These are phyloP conservation scores for Phytopythium ostracodes DNA, from an alignment of 352 stramenopile genomes.

Conservation along the genomic window DNA sequence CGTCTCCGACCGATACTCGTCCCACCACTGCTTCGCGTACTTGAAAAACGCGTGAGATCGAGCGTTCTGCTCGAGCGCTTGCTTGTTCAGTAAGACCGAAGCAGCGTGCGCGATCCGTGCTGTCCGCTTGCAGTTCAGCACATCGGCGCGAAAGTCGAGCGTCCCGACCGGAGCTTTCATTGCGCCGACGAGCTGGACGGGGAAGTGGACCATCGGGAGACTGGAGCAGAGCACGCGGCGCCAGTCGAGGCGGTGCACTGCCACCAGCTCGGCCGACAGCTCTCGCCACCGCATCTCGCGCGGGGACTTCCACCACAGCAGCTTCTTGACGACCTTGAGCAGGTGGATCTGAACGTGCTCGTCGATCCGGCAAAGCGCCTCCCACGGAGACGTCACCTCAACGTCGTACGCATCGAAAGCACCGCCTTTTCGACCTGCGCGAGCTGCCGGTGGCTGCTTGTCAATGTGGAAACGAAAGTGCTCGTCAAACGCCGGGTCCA, in stretches of 20 bases:
- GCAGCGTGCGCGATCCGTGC: conserved; percentile 39
- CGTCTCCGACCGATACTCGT: conserved; percentile 55
- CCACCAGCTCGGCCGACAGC: conserved; percentile 49
- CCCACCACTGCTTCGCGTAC: conserved; percentile 83
- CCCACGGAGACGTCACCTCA: conserved; percentile 57
- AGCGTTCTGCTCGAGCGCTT: conserved; percentile 46
- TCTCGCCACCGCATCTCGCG: conserved; percentile 34
- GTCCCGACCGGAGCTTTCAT: conserved; percentile 72
- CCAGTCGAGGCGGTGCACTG: conserved; percentile 73
- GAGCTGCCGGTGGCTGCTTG: conserved; percentile 3
- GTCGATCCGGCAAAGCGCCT: conserved; percentile 61
- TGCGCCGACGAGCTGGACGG: conserved; percentile 48
- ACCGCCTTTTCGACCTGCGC: conserved; percentile 14
- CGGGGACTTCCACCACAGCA: conserved; percentile 19
- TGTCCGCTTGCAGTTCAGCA: conserved; percentile 55
- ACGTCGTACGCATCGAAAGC: conserved; percentile 38
- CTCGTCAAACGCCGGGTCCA: conserved; percentile 72
- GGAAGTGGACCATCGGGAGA: conserved; percentile 62
- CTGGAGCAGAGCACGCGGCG: conserved; percentile 68
- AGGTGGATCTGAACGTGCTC: conserved; percentile 58
- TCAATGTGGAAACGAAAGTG: conserved; percentile 56
- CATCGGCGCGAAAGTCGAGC: conserved; percentile 63
- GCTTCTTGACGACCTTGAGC: conserved; percentile 54
- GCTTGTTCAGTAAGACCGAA: conserved; percentile 45
- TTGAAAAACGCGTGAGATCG: conserved; percentile 70